Evolutionary conservation across 176 grass and related monocot species (phyloP), one percentile per base, ranked within the genome.

Genomic region (Ensete glaucum): DNA sequence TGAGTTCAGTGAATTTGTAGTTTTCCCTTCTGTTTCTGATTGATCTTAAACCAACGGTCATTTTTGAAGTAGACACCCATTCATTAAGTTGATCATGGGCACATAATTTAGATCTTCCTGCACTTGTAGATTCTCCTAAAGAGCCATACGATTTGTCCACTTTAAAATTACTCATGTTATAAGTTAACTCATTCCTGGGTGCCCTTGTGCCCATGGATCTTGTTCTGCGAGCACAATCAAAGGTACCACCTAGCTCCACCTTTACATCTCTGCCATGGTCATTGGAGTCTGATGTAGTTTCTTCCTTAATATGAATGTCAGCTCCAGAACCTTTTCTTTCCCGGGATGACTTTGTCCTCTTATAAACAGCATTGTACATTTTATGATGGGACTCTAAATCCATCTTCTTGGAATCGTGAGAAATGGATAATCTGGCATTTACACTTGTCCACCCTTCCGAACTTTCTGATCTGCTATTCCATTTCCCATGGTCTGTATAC

Each of bases 21-120:
- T 16, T 85, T 55, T 92, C 93, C 81, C 89, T 89, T 81, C 81
- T 93, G 69, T 87, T 91, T 86, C 92, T 92, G 68, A 85, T 67
- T 78, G 89, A 89, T 69, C 92, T 92, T 85, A 89, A 82, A 84
- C 85, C 87, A 83, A 83, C 77, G 73, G 81, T 72, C 83, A 82
- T 84, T 76, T 78, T 82, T 75, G 83, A 92, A 71, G 79, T 62
- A 68, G 89, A 60, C 50, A 64, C 83, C 89, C 87, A 92, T 77
- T 86, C 79, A 82, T 82, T 54, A 62, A 77, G 72, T 55, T 84
- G 80, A 73, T 75, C 85, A 53, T 23, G 70, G 53, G 51, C 76
- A 64, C 89, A 79, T 50, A 70, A 54, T 57, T 68, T 72, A 62
- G 64, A 81, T 77, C 53, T 83, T 81, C 90, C 84, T 76, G 85